A percentile compares a stretch with the other conserved stretches of the same genome.
Conservation (phyloP, 345 rosid genomes). For the Pistacia vera region DNA sequence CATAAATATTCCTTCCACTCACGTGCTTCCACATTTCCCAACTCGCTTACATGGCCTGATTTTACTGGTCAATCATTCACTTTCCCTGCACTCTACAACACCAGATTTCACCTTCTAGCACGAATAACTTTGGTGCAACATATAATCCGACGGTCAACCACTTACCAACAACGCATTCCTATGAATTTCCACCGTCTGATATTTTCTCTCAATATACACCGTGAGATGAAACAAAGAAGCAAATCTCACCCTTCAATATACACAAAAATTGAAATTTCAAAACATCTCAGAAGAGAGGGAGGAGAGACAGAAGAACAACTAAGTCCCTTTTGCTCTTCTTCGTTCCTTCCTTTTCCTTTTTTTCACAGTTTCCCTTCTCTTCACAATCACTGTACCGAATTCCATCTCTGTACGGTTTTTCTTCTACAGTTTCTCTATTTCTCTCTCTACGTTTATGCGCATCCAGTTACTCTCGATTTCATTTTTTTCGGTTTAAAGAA, state of each 20-base stretch:
- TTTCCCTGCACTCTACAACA: background rate
- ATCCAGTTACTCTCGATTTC: conserved; percentile 25
- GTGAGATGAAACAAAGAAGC: conserved; percentile 36
- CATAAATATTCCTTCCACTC: background rate
- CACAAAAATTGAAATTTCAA: conserved; percentile 80
- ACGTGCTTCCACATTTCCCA: background rate
- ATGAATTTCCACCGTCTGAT: conserved; percentile 72
- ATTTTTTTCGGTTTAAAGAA: background rate
- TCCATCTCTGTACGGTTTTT: conserved; percentile 10
- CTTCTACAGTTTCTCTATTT: conserved; percentile 18
- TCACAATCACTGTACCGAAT: conserved; percentile 30
- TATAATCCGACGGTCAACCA: conserved; percentile 51
- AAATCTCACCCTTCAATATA: conserved; percentile 71
- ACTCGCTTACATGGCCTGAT: conserved; percentile 29
- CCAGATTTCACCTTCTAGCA: background rate
- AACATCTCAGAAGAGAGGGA: conserved; percentile 87
- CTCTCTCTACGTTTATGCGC: conserved; percentile 25
- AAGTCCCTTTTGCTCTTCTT: conserved; percentile 28
- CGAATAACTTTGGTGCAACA: conserved; percentile 10
- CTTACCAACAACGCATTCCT: conserved; percentile 22
- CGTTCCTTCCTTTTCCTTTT: background rate
- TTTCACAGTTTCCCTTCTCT: conserved; percentile 3
- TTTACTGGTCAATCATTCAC: background rate
- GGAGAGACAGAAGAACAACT: conserved; percentile 48
- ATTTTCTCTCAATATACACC: conserved; percentile 16